Conservation (phyloP, 768 basidiomycete species). For the Sutorius australiensis region DNA sequence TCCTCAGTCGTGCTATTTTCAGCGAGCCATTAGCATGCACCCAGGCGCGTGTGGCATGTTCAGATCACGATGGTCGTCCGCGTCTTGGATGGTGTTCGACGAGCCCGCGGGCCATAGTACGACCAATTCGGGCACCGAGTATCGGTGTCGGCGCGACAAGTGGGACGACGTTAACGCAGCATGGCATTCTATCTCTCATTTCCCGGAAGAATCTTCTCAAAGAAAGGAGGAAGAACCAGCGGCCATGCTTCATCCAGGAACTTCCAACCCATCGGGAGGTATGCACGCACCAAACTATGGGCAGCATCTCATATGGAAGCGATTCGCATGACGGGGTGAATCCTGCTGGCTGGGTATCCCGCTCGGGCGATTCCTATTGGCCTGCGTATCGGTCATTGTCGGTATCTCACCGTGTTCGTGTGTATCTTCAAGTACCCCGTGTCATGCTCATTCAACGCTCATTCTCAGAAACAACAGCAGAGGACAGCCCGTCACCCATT, state of each 20-base stretch:
- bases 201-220: constrained; percentile 1
- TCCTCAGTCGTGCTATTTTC: not conserved
- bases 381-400: constrained; percentile 2
- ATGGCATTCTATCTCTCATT: not conserved
- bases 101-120: not conserved
- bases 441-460: constrained; percentile 1
- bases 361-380: constrained; percentile 4
- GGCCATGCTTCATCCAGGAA: not conserved
- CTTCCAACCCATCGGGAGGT: not conserved
- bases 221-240: not conserved
- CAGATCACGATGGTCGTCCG: constrained; percentile 9
- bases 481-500: not conserved
- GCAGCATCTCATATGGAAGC: constrained; percentile 6
- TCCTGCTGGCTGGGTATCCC: constrained; percentile 4
- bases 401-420: constrained; percentile 1
- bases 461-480: constrained; percentile 1
- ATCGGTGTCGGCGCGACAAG: constrained; percentile 1
- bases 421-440: not conserved
- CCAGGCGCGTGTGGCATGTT: constrained; percentile 4
- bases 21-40: not conserved
- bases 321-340: constrained; percentile 12
- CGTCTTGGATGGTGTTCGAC: not conserved
- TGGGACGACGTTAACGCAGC: not conserved
- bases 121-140: not conserved
- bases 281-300: not conserved